phyloP scores from a whole-genome alignment of 805 yeast species.

The Millerago galiae region DNA sequence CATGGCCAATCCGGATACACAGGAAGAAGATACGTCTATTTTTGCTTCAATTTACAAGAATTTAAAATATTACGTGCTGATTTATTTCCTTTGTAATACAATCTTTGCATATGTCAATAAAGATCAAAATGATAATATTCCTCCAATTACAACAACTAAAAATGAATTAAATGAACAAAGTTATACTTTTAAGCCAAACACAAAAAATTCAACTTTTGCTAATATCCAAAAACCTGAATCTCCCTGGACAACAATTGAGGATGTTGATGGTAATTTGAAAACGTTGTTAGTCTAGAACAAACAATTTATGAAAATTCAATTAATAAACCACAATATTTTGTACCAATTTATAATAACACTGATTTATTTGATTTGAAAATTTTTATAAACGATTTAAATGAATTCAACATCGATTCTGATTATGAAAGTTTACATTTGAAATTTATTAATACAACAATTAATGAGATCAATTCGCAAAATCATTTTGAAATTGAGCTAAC shows the following conservation, averaged over 20 bases:
- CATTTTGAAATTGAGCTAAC: slow-evolving; percentile 11
- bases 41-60: not conserved
- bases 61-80: slow-evolving; percentile 8
- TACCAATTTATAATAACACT: slow-evolving; percentile 18
- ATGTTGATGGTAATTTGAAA: too few relatives aligned
- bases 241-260: too few relatives aligned
- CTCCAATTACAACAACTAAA: too few relatives aligned
- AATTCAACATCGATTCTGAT: not conserved
- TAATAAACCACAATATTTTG: slow-evolving; percentile 11
- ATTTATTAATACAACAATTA: slow-evolving; percentile 5
- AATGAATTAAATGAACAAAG: too few relatives aligned
- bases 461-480: slow-evolving; percentile 3
- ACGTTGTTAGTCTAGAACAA: slow-evolving; percentile 10
- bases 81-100: slow-evolving; percentile 11
- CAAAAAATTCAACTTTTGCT: not conserved
- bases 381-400: slow-evolving; percentile 18
- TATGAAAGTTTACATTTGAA: not conserved
- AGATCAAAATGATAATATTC: not conserved
- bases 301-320: slow-evolving; percentile 22
- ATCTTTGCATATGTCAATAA: slow-evolving; percentile 3
- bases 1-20: not conserved
- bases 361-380: slow-evolving; percentile 17
- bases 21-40: not conserved
- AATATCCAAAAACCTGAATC: too few relatives aligned
- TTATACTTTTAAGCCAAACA: not conserved